Evolutionary conservation across 306 rosid genomes (phyloP).

Genomic region (Casuarina cunninghamiana): DNA sequence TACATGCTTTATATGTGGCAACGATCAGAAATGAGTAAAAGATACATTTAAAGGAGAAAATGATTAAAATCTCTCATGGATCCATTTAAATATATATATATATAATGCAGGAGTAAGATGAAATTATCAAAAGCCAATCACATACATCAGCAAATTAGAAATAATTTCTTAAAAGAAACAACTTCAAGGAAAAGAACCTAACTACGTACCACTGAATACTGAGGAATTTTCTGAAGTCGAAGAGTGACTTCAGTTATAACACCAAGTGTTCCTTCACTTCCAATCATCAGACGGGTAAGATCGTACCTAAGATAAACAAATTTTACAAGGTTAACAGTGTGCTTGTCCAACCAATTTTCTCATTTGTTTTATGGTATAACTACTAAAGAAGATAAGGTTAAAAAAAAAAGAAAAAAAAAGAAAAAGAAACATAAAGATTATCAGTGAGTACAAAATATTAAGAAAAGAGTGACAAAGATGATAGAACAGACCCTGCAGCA

Average conservation of each 20-base stretch:
- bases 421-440: slow-evolving; percentile 9
- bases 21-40: slow-evolving; percentile 22
- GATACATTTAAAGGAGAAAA: slow-evolving; percentile 19
- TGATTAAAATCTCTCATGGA: background rate
- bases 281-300: slow-evolving; percentile 90
- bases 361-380: background rate
- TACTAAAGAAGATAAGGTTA: background rate
- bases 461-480: slow-evolving; percentile 18
- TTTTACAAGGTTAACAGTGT: slow-evolving; percentile 9
- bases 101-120: background rate
- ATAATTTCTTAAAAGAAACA: slow-evolving; percentile 27
- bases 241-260: slow-evolving; percentile 88
- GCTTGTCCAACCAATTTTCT: background rate
- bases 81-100: background rate
- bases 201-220: slow-evolving; percentile 70
- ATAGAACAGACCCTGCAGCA: slow-evolving; percentile 81
- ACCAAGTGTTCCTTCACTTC: slow-evolving; percentile 99
- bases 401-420: background rate
- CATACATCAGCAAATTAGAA: slow-evolving; percentile 18
- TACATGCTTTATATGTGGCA: background rate
- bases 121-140: background rate
- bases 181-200: slow-evolving; percentile 1
- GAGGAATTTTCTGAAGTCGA: slow-evolving; percentile 87
- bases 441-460: slow-evolving; percentile 22
- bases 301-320: slow-evolving; percentile 63